phyloP scores from a whole-genome alignment of 805 yeast species.

The Priceomyces fermenticarens region DNA sequence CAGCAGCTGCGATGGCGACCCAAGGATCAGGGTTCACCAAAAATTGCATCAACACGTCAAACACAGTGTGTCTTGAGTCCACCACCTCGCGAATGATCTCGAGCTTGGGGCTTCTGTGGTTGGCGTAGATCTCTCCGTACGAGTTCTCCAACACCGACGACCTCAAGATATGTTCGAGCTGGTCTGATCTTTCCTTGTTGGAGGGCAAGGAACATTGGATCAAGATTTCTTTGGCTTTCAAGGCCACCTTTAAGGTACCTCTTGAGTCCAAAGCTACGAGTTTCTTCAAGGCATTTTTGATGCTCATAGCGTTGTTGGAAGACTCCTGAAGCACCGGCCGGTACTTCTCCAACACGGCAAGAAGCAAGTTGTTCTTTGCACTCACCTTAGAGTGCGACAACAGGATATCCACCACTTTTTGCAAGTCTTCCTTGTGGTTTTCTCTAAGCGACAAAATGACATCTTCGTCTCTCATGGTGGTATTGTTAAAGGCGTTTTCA shows the following conservation, averaged over 20 bases:
- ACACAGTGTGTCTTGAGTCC: constrained; percentile 93
- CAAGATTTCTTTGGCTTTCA: constrained; percentile 93
- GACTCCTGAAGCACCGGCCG: constrained; percentile 75
- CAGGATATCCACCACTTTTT: constrained; percentile 66
- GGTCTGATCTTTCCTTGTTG: constrained; percentile 92
- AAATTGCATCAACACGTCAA: constrained; percentile 93
- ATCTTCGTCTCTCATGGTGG: constrained; percentile 79
- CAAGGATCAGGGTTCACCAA: constrained; percentile 78
- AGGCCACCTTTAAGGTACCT: constrained; percentile 87
- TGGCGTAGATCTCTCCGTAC: constrained; percentile 78
- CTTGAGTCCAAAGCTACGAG: constrained; percentile 89
- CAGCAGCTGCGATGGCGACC: constrained; percentile 94
- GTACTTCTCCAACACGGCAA: constrained; percentile 81
- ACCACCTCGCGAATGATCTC: constrained; percentile 84
- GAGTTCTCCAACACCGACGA: constrained; percentile 85
- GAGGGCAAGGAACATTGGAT: constrained; percentile 98
- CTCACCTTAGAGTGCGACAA: constrained; percentile 92
- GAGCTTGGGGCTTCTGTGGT: constrained; percentile 78
- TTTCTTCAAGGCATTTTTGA: constrained; percentile 69
- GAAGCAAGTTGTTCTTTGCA: constrained; percentile 84
- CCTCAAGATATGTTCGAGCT: constrained; percentile 91
- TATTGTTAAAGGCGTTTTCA: constrained; percentile 76
- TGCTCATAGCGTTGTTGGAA: constrained; percentile 62
- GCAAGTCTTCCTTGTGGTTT: constrained; percentile 72
- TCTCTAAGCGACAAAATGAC: constrained; percentile 86